phyloP scores from a whole-genome alignment of 2,329 filamentous ascomycete genomes.

The Microdochium nivale region DNA sequence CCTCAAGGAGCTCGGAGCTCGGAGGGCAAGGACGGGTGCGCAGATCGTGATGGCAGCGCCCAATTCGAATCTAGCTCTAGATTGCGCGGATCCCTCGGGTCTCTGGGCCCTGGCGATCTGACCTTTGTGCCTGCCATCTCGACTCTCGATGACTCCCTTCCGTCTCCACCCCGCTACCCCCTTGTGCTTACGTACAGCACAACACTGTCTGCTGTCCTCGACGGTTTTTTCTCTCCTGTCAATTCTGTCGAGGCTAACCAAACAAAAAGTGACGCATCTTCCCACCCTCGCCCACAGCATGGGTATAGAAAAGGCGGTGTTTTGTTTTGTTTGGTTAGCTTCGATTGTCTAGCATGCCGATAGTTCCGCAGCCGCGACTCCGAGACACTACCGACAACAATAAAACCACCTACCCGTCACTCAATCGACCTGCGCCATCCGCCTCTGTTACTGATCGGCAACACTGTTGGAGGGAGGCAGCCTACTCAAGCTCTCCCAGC shows the following conservation, averaged over 20 bases:
- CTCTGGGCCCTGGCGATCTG: not conserved
- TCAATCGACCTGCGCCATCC: no score
- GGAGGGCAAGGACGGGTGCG: not conserved
- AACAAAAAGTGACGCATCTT: no score
- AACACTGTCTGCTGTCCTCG: no score
- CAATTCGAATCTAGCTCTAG: not conserved
- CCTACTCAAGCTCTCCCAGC: no score
- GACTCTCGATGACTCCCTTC: not conserved
- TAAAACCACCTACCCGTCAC: no score
- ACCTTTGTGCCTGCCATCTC: not conserved
- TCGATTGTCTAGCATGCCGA: not conserved
- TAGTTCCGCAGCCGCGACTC: not conserved
- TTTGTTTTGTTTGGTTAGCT: not conserved
- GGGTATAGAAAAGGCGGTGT: no score
- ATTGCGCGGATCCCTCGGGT: not conserved
- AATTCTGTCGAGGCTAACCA: no score
- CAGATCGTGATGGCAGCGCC: not conserved
- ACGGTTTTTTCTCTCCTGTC: no score
- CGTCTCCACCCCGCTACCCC: not conserved
- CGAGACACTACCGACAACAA: not conserved
- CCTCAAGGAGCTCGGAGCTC: not conserved
- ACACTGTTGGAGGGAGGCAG: no score
- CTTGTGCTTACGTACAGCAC: no score
- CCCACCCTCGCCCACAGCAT: no score
- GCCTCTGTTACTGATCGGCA: no score